Conservation (phyloP, 2,329 filamentous ascomycete species). For the Talaromyces sp. region DNA sequence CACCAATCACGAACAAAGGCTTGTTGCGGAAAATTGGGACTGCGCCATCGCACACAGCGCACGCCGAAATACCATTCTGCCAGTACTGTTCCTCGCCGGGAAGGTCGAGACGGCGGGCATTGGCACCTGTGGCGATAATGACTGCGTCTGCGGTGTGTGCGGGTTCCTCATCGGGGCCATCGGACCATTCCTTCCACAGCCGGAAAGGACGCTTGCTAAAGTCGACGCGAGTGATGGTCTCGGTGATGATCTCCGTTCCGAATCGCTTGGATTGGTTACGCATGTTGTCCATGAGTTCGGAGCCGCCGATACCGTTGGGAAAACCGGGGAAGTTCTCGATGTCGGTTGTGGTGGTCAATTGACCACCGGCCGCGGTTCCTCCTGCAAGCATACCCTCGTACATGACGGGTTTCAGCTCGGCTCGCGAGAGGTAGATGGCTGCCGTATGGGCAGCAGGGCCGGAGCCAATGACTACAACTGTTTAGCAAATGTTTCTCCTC, state of each 20-base stretch:
- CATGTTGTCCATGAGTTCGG: conserved; percentile 94
- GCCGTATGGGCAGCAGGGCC: conserved; percentile 97
- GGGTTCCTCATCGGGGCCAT: conserved; percentile 64
- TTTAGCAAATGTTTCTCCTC: conserved; percentile 30
- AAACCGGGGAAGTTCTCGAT: conserved; percentile 98
- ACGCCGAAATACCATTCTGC: conserved; percentile 94
- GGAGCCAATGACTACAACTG: conserved; percentile 70
- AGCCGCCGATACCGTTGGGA: conserved; percentile 80
- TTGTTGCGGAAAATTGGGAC: conserved; percentile 97
- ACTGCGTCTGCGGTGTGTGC: conserved; percentile 83
- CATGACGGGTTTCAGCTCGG: conserved; percentile 88
- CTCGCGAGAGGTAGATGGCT: conserved; percentile 90
- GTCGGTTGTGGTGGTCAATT: conserved; percentile 97
- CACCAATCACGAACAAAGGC: conserved; percentile 91
- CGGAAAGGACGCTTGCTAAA: conserved; percentile 81
- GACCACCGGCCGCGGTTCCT: conserved; percentile 90
- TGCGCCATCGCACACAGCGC: conserved; percentile 94
- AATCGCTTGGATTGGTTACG: conserved; percentile 84
- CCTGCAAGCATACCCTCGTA: conserved; percentile 99
- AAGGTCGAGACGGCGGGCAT: conserved; percentile 77
- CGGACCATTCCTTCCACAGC: conserved; percentile 86
- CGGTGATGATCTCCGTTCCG: conserved; percentile 84
- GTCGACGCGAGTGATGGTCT: conserved; percentile 88
- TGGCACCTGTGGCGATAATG: conserved; percentile 94
- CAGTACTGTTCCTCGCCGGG: conserved; percentile 92